phyloP scores from a whole-genome alignment of 345 rosid species.

The Hypericum perforatum region DNA sequence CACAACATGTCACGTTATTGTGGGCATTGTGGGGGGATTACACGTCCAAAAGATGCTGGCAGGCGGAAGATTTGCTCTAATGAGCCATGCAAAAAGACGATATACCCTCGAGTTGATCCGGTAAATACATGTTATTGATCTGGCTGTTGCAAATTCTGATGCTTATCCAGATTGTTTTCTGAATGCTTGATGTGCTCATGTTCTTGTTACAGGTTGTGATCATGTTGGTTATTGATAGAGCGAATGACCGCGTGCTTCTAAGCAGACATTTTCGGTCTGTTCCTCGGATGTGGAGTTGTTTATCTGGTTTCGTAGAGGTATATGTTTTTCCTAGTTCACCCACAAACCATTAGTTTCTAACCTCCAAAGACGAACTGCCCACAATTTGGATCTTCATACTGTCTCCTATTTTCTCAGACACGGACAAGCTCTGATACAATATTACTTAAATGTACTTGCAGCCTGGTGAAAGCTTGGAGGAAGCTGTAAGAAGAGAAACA shows the following conservation, averaged over 20 bases:
- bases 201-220: constrained; percentile 63
- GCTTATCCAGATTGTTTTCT: constrained; percentile 2
- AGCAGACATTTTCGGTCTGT: constrained; percentile 80
- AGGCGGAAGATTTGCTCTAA: constrained; percentile 65
- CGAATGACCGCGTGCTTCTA: constrained; percentile 72
- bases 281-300: constrained; percentile 96
- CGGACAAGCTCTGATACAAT: neutral
- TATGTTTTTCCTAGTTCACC: neutral
- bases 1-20: constrained; percentile 55
- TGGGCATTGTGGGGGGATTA: constrained; percentile 66
- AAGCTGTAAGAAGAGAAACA: constrained; percentile 94
- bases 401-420: neutral
- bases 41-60: constrained; percentile 72
- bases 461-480: constrained; percentile 99
- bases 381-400: neutral
- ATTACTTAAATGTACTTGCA: constrained; percentile 21
- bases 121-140: constrained; percentile 21
- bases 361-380: neutral
- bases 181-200: constrained; percentile 1
- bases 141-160: neutral
- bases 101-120: constrained; percentile 92
- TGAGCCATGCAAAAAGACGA: constrained; percentile 47
- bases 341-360: too few relatives aligned
- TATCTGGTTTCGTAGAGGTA: constrained; percentile 95
- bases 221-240: constrained; percentile 84